phyloP scores from a whole-genome alignment of 129 eudicot genomes.

The Cynara cardunculus region DNA sequence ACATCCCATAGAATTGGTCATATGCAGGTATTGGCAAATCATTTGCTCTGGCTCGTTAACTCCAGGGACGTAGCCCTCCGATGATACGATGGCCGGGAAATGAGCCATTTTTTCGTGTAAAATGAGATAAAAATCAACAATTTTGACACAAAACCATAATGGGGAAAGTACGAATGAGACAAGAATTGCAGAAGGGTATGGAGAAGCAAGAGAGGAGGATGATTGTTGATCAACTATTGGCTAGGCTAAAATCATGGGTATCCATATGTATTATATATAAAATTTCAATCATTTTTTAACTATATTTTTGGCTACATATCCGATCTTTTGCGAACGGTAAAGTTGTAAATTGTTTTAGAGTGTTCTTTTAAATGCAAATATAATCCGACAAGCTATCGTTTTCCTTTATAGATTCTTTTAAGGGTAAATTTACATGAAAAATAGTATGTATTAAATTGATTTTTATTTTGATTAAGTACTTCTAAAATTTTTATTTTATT shows the following conservation, averaged over 20 bases:
- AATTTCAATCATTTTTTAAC: not conserved
- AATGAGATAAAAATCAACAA: not conserved
- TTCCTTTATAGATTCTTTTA: too few species aligned
- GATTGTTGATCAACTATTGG: conserved; percentile 13
- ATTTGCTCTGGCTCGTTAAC: conserved; percentile 27
- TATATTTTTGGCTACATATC: conserved; percentile 1
- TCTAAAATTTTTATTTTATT: too few species aligned
- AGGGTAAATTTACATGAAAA: too few species aligned
- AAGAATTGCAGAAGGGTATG: not conserved
- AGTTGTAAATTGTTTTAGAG: too few species aligned
- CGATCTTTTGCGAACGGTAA: too few species aligned
- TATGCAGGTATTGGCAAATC: conserved; percentile 44
- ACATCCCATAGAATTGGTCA: conserved; percentile 32
- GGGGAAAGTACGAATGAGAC: not conserved
- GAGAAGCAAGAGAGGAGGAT: conserved; percentile 19
- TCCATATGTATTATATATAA: not conserved
- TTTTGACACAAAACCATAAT: not conserved
- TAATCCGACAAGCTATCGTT: too few species aligned
- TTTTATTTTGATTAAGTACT: too few species aligned
- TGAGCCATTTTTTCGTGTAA: conserved; percentile 16
- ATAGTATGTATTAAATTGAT: too few species aligned
- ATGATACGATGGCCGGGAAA: conserved; percentile 31
- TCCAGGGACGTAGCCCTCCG: conserved; percentile 36
- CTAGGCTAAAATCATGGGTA: conserved; percentile 14
- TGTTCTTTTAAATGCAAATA: too few species aligned